phyloP scores from a whole-genome alignment of 2,329 filamentous ascomycete species.

The Aureobasidium sp. region DNA sequence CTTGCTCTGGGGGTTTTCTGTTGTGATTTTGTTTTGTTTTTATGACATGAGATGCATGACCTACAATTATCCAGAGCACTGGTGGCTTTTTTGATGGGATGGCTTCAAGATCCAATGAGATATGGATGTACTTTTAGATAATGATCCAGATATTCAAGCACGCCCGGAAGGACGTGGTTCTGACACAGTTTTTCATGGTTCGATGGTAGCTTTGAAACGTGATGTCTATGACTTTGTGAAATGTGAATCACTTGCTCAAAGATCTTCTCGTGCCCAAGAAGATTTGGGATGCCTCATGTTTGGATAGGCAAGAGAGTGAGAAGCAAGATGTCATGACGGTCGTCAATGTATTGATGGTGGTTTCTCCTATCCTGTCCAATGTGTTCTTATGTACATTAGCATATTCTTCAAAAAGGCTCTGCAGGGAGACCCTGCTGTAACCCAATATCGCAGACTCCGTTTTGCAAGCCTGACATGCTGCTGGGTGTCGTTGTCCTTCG shows the following conservation, averaged over 20 bases:
- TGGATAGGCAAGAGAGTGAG: not conserved
- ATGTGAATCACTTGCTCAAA: too few species aligned
- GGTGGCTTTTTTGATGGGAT: not conserved
- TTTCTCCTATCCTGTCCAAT: not conserved
- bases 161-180: not conserved
- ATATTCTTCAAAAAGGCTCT: not conserved
- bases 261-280: not conserved
- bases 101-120: not conserved
- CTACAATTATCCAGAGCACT: not conserved
- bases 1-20: not conserved
- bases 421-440: not conserved
- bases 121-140: slow-evolving; percentile 1
- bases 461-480: not conserved
- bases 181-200: not conserved
- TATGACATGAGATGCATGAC: not conserved
- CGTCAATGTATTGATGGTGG: not conserved
- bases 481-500: not conserved
- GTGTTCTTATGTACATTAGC: not conserved
- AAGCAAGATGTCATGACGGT: not conserved
- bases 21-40: not conserved
- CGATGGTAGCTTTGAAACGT: not conserved
- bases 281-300: not conserved
- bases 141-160: not conserved
- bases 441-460: not conserved
- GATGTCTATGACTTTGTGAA: not conserved